These are phyloP conservation scores for Xylaria castorea DNA, from an alignment of 495 filamentous ascomycete genomes.

Conservation along the genomic window DNA sequence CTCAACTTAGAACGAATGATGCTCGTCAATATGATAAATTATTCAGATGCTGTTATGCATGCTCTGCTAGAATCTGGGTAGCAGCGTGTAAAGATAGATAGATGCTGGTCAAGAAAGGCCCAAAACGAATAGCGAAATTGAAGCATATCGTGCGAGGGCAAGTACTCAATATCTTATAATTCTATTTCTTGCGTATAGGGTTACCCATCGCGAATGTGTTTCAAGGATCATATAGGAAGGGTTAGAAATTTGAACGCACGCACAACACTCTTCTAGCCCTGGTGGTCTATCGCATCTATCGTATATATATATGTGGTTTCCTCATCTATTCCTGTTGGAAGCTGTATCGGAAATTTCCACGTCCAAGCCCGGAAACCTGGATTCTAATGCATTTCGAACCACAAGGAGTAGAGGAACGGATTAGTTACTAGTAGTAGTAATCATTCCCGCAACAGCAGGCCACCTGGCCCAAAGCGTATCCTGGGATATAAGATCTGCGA, in stretches of 20 bases:
- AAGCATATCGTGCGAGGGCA: not conserved
- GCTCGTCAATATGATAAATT: not conserved
- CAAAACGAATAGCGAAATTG: not conserved
- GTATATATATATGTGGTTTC: not conserved
- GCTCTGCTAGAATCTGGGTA: not conserved
- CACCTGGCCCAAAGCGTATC: conserved; percentile 10
- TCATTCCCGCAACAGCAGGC: conserved; percentile 7
- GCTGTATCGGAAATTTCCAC: not conserved
- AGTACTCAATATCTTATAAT: not conserved
- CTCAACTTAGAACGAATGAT: not conserved
- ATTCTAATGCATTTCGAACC: not conserved
- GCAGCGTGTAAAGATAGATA: not conserved
- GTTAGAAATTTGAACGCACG: not conserved
- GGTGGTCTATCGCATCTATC: not conserved
- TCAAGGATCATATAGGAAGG: not conserved
- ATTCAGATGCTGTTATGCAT: not conserved
- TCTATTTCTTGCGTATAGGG: conserved; percentile 2
- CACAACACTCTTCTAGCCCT: not conserved
- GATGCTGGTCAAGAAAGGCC: not conserved
- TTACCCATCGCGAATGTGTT: conserved; percentile 5
- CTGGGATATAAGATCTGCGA: conserved; percentile 33
- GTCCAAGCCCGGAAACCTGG: not conserved
- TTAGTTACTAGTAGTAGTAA: not conserved
- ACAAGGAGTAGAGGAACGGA: not conserved
- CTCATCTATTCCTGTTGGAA: not conserved